These are phyloP conservation scores for Cercospora brassicicola DNA, from an alignment of 2,329 filamentous ascomycete species.

Conservation along the genomic window DNA sequence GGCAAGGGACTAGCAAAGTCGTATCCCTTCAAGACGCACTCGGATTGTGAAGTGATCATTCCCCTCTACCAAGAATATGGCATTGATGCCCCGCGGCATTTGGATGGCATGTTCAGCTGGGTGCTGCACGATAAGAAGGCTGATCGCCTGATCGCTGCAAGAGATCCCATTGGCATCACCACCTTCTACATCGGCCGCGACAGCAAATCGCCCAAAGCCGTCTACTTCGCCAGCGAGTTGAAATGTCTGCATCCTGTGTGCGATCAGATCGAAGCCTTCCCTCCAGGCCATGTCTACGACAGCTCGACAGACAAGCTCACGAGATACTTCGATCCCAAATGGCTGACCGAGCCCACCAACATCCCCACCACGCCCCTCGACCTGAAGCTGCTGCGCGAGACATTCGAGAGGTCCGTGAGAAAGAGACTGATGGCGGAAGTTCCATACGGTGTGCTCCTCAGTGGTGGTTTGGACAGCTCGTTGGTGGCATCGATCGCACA, in stretches of 20 bases:
- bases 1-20: conserved; percentile 73
- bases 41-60: conserved; percentile 98
- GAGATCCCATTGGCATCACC: conserved; percentile 95
- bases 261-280: conserved; percentile 92
- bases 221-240: conserved; percentile 96
- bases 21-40: conserved; percentile 98
- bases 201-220: conserved; percentile 75
- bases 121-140: conserved; percentile 94
- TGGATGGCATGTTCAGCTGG: conserved; percentile 99
- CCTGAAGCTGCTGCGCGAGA: conserved; percentile 75
- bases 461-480: conserved; percentile 92
- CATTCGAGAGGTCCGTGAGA: conserved; percentile 85
- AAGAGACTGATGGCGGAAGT: conserved; percentile 99
- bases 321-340: conserved; percentile 86
- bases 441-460: conserved; percentile 92
- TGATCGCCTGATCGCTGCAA: conserved; percentile 87
- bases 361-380: conserved; percentile 80
- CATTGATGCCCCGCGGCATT: conserved; percentile 84
- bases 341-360: conserved; percentile 77
- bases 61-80: conserved; percentile 93
- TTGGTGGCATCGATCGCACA: conserved; percentile 46
- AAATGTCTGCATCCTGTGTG: conserved; percentile 92
- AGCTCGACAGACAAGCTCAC: conserved; percentile 83
- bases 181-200: conserved; percentile 94
- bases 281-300: conserved; percentile 93